Base-by-base conservation (phyloP, 306 rosid genomes). In the Sindora glabra region DNA sequence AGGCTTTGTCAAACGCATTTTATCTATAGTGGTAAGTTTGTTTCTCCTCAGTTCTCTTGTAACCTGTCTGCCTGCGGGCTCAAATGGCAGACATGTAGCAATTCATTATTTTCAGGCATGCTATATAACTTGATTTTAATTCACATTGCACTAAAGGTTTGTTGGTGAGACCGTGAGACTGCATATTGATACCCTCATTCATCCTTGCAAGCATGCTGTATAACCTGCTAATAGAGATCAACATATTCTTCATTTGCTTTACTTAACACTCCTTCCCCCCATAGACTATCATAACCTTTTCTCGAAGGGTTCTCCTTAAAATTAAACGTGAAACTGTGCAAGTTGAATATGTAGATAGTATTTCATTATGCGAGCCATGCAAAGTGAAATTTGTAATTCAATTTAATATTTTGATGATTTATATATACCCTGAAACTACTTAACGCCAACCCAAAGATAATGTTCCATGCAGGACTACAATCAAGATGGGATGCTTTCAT, bases 11-110 rank as follows among this genome's bases (percentile, higher is more conserved):
- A 83, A 77, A 57, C 96, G 96, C 64, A 92, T 92, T 73, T 74
- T 92, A 77, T 81, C 98, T 56, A 81, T 89, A 17, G 83, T 92
- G 95, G 98, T 92, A 88, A 70, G 92, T 76, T 80, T 57, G 48
- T 30, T 51, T 44, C 52, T 56, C 60, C n/a, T n/a, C n/a, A n/a
- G 41, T 64, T 56, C 63, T 72, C 44, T 56, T 40, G 62, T 61
- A 36, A 45, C 52, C 13, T 34, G 38, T 62, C 56, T n/a, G n/a
- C n/a, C n/a, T n/a, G n/a, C n/a, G n/a, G n/a, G n/a, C n/a, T n/a
- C n/a, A n/a, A n/a, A n/a, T n/a, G n/a, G n/a, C n/a, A n/a, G n/a
- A n/a, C n/a, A n/a, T n/a, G n/a, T n/a, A n/a, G n/a, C n/a, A n/a
- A n/a, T n/a, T n/a, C n/a, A n/a, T n/a, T n/a, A n/a, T n/a, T n/a